phyloP scores from a whole-genome alignment of 306 rosid genomes.

The Gillenia trifoliata region DNA sequence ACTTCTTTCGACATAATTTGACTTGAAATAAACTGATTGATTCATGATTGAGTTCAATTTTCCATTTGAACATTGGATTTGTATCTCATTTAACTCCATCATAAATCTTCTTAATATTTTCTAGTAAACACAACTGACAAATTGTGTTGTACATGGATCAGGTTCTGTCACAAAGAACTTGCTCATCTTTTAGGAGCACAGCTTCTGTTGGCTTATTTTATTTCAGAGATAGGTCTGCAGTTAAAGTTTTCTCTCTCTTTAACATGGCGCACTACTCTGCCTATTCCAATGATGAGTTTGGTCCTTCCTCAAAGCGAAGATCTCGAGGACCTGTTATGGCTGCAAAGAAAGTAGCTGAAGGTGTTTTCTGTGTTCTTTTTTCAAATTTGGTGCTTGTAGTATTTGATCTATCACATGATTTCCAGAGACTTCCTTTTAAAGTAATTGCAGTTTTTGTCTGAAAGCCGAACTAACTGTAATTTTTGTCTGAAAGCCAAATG shows the following conservation, averaged over 20 bases:
- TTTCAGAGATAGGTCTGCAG: conserved; percentile 46
- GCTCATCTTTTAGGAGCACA: conserved; percentile 43
- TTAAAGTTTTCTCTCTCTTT: conserved; percentile 37
- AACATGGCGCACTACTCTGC: conserved; percentile 37
- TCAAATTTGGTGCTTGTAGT: background rate
- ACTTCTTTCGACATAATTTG: background rate
- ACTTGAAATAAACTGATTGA: background rate
- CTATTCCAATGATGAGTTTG: conserved; percentile 35
- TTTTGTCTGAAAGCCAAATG: background rate
- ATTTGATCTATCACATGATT: background rate
- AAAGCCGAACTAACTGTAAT: background rate
- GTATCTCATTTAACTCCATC: background rate
- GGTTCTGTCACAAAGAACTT: conserved; percentile 58
- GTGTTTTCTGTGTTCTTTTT: conserved; percentile 29
- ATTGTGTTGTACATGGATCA: conserved; percentile 26
- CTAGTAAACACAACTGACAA: conserved; percentile 3
- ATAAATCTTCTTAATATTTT: background rate
- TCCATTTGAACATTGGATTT: background rate
- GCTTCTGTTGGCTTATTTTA: conserved; percentile 38
- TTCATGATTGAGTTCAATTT: background rate
- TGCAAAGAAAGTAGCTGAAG: conserved; percentile 75
- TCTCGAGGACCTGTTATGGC: conserved; percentile 91
- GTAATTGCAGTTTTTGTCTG: background rate
- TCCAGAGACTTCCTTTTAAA: background rate
- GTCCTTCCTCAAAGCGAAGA: conserved; percentile 71